Percentiles rank a stretch among this genome's conserved stretches.
phyloP scores from a whole-genome alignment of 2,329 filamentous ascomycete species.

The Ophiostoma ulmi region DNA sequence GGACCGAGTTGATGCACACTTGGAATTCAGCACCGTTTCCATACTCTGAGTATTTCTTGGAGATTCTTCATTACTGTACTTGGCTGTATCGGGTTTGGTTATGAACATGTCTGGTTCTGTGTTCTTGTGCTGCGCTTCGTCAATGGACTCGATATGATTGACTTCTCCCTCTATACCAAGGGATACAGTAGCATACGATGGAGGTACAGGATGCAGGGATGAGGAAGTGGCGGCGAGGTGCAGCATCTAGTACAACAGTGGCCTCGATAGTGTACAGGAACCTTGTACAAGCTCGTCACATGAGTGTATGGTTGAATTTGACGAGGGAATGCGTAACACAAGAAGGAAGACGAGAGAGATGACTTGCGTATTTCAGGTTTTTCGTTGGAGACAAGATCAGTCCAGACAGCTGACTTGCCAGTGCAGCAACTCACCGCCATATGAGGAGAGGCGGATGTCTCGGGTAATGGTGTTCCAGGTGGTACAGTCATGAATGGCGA shows the following conservation, averaged over 20 bases:
- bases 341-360: neutral
- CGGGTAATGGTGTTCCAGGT: neutral
- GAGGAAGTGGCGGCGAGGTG: conserved; percentile 20
- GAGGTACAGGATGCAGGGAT: neutral
- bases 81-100: too few species aligned
- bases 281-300: neutral
- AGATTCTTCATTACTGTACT: neutral
- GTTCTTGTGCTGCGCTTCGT: neutral
- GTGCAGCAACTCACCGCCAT: conserved; percentile 15
- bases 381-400: too few species aligned
- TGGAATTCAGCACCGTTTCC: neutral
- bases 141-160: neutral
- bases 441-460: conserved; percentile 15
- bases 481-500: neutral
- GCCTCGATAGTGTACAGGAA: neutral
- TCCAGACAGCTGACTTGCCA: neutral
- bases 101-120: neutral
- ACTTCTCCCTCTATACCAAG: too few species aligned
- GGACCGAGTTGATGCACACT: neutral
- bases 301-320: neutral
- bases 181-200: neutral
- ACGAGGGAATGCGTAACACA: neutral
- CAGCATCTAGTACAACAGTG: conserved; percentile 22
- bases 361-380: neutral
- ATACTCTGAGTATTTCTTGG: neutral